phyloP scores from a whole-genome alignment of 371 early-diverging fungal genomes.

The Mortierella sp. region DNA sequence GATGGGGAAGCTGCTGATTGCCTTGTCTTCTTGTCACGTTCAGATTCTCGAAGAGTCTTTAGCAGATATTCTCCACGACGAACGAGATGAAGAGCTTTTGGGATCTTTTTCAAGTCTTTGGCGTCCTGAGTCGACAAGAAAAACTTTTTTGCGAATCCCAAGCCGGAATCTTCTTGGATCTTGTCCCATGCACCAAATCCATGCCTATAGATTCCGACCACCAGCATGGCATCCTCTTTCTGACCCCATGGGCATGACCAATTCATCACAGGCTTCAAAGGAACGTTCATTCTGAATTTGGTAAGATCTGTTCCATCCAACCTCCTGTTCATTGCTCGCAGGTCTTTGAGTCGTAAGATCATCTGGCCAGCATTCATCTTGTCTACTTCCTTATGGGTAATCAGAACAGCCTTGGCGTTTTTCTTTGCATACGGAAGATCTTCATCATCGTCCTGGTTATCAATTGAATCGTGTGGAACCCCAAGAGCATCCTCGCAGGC shows the following conservation, averaged over 20 bases:
- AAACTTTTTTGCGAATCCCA: slow-evolving; percentile 88
- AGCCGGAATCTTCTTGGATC: slow-evolving; percentile 83
- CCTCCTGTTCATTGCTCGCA: slow-evolving; percentile 60
- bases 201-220: slow-evolving; percentile 93
- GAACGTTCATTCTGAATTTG: slow-evolving; percentile 60
- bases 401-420: slow-evolving; percentile 82
- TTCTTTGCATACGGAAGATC: slow-evolving; percentile 61
- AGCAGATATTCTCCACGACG: slow-evolving; percentile 93
- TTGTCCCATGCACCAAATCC: slow-evolving; percentile 95
- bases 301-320: slow-evolving; percentile 55
- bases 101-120: slow-evolving; percentile 67
- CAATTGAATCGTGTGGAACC: slow-evolving; percentile 59
- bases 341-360: slow-evolving; percentile 73
- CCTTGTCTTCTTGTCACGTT: slow-evolving; percentile 48
- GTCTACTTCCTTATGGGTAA: slow-evolving; percentile 83
- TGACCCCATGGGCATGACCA: slow-evolving; percentile 93
- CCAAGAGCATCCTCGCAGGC: slow-evolving; percentile 81
- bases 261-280: slow-evolving; percentile 85
- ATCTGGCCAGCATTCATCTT: slow-evolving; percentile 89
- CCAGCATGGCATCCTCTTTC: slow-evolving; percentile 95
- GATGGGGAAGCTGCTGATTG: slow-evolving; percentile 34
- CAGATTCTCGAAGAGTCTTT: slow-evolving; percentile 77
- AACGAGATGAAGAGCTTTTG: slow-evolving; percentile 86
- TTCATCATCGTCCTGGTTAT: slow-evolving; percentile 57
- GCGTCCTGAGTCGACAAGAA: slow-evolving; percentile 70